Evolutionary conservation across 306 rosid genomes (phyloP).

Genomic region (Begonia fuchsioides): DNA sequence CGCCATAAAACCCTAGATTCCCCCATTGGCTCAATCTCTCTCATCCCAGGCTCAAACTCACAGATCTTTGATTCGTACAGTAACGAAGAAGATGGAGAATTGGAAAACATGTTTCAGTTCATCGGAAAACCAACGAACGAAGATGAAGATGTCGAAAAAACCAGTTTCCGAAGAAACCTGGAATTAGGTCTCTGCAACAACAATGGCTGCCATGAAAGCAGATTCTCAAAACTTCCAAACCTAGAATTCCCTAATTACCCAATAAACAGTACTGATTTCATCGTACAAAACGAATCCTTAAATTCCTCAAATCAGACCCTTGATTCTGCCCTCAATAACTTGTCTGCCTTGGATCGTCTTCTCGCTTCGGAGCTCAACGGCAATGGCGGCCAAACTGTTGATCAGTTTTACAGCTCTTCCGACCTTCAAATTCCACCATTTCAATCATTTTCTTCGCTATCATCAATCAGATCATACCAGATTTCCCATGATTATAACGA

Average conservation of each 20-base stretch:
- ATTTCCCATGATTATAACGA: slow-evolving; percentile 19
- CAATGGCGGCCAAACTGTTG: slow-evolving; percentile 30
- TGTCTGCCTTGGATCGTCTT: slow-evolving; percentile 39
- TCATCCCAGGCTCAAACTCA: slow-evolving; percentile 12
- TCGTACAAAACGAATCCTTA: slow-evolving; percentile 12
- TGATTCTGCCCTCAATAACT: slow-evolving; percentile 20
- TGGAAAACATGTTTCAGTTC: slow-evolving; percentile 31
- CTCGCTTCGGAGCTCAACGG: slow-evolving; percentile 36
- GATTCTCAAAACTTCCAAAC: slow-evolving; percentile 37
- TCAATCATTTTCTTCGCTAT: slow-evolving; percentile 26
- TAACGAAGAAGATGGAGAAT: slow-evolving; percentile 31
- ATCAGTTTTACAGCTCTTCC: slow-evolving; percentile 14
- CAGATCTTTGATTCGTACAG: slow-evolving; percentile 19
- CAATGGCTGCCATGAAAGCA: no score
- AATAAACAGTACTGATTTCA: slow-evolving; percentile 9
- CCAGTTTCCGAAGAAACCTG: no score
- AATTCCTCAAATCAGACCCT: slow-evolving; percentile 8
- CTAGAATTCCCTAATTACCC: slow-evolving; percentile 36
- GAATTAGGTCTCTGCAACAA: no score
- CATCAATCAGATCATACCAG: slow-evolving; percentile 11
- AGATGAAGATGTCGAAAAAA: no score
- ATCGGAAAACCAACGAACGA: no score
- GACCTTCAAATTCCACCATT: slow-evolving; percentile 27
- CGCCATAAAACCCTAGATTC: slow-evolving; percentile 47
- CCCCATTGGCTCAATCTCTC: slow-evolving; percentile 17